phyloP scores from a whole-genome alignment of 1,284 basidiomycete species.

The Malassezia nana region DNA sequence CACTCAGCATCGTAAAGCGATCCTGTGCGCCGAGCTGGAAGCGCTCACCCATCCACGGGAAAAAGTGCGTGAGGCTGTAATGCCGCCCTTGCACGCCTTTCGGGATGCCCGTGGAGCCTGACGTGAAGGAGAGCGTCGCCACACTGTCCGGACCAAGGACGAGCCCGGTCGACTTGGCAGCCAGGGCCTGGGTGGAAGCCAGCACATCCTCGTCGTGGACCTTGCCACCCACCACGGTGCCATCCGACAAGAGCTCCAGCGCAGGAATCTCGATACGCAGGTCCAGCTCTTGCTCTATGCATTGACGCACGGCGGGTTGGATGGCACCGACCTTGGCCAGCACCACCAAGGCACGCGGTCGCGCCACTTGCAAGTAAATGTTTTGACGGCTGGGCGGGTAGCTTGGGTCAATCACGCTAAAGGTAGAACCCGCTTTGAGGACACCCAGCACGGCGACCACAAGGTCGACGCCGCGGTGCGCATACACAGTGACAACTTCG shows the following conservation, averaged over 20 bases:
- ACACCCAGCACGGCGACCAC: constrained; percentile 95
- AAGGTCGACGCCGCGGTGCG: constrained; percentile 88
- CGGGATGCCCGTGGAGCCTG: constrained; percentile 92
- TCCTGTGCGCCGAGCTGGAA: constrained; percentile 69
- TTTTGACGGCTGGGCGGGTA: constrained; percentile 90
- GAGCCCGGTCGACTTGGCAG: constrained; percentile 56
- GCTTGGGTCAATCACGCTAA: constrained; percentile 96
- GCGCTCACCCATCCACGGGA: constrained; percentile 95
- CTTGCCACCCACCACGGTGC: constrained; percentile 59
- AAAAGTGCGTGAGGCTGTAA: constrained; percentile 95
- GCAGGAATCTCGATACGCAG: constrained; percentile 90
- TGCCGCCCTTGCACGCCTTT: constrained; percentile 94
- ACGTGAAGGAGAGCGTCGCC: constrained; percentile 92
- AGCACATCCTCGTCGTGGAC: constrained; percentile 51
- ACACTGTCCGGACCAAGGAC: constrained; percentile 85
- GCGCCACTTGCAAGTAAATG: constrained; percentile 88
- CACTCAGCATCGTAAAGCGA: constrained; percentile 96
- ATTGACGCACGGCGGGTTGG: constrained; percentile 71
- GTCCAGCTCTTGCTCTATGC: constrained; percentile 64
- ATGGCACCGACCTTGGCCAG: constrained; percentile 82
- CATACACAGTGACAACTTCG: constrained; percentile 99
- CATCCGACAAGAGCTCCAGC: constrained; percentile 61
- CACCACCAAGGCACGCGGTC: constrained; percentile 82
- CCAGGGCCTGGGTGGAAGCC: constrained; percentile 53
- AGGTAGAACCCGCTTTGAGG: constrained; percentile 90